Base-by-base conservation (phyloP, 208 protist genomes). In the Eutreptiella sp. region DNA sequence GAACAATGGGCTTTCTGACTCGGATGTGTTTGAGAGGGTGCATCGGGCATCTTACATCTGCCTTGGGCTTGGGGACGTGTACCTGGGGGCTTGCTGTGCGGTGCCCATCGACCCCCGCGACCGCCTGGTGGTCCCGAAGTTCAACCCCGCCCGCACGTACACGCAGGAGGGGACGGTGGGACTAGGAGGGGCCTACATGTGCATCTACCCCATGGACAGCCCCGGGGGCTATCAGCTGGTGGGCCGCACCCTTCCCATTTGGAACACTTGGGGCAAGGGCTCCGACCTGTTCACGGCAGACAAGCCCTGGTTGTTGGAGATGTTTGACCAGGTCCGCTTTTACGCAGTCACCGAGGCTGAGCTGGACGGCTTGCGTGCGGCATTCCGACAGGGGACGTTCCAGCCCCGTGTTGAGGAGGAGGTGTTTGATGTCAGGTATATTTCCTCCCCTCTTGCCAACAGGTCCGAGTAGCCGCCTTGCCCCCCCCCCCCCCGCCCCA, bases 371-470 rank as follows among this genome's bases (percentile, higher is more conserved):
- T n/a, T n/a, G n/a, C 16, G 36, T n/a, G n/a, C 16, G 16, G n/a
- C 16, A 21, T 41, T 41, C 36, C 16, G 36, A 41, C 16, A 41
- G 36, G 36, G 36, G 16, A n/a, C 16, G 36, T 41, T 41, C 16
- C 16, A 41, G n/a, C 36, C 19, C 36, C 16, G n/a, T n/a, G n/a
- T 41, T n/a, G 36, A 41, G n/a, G 36, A 41, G n/a, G 36, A 41
- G n/a, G 36, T n/a, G 36, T 41, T 41, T 41, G 36, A 41, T n/a
- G 36, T n/a, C n/a, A n/a, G n/a, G n/a, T n/a, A n/a, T n/a, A n/a
- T n/a, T n/a, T n/a, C n/a, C 14, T n/a, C 39, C 7, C 5, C 9
- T n/a, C 73, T 70, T 16, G 73, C 73, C 1, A 72, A 72, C 28
- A 79, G 79, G 76, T 53, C 65, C n/a, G n/a, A n/a, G n/a, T n/a